Base-by-base conservation (phyloP, 768 basidiomycete species). In the Suillus discolor region DNA sequence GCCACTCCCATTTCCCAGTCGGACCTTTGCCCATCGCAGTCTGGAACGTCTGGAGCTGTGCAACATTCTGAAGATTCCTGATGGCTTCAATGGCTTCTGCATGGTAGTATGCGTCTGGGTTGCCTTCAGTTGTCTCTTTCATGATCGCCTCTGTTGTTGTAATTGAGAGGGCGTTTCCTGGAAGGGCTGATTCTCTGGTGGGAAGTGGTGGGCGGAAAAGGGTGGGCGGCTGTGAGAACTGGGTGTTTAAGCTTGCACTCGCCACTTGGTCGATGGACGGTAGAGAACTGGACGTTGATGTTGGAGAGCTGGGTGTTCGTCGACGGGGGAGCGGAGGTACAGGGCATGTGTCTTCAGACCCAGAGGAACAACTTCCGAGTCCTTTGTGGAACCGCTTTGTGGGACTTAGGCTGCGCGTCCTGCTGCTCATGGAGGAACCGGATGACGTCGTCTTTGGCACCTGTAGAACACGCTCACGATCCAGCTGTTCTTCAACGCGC, bases 21-120 rank as follows among this genome's bases (percentile, higher is more conserved):
- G 86, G 81, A 5, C 94, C 95, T 71, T 87, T 87, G 18, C 93
- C 88, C 90, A 94, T 94, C 1, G 93, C 91, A 49, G 87, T 84
- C 74, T 98, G 96, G 87, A 96, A 98, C 5, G 94, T 93, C 68
- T 90, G 85, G 57, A 97, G 78, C 74, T 94, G 92, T 1, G 93
- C 90, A 6, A 94, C 85, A 7, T 85, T 85, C 67, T 94, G 92
- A 64, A 98, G 78, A 68, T 87, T 90, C 72, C 89, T 89, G 74
- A 98, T 94, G 0, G 93, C 89, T 59, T 87, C 86, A 51, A 94
- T 89, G 3, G 96, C 95, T 71, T 94, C 89, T n/a, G 82, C 77
- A 64, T 97, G 78, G 75, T 89, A 96, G 45, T 95, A 93, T 0
- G 82, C 83, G 72, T 98, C 96, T 0, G 92, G 87, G 71, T 95